These are phyloP conservation scores for Parastagonospora nodorum DNA, from an alignment of 2,329 filamentous ascomycete species.

Conservation along the genomic window DNA sequence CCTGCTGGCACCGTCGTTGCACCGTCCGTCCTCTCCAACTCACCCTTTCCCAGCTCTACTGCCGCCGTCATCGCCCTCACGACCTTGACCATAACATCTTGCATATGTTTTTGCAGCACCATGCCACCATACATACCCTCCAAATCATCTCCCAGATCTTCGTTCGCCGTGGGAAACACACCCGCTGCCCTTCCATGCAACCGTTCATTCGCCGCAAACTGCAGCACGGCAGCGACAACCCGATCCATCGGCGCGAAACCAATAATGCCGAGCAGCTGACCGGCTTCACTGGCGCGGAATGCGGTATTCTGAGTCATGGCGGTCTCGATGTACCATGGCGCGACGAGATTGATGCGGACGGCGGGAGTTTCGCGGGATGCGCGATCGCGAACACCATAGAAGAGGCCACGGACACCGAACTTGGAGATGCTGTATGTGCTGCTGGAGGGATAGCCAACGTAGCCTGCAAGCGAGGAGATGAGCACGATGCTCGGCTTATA, in stretches of 20 bases:
- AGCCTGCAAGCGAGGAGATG: slow-evolving; percentile 28
- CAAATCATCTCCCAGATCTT: slow-evolving; percentile 28
- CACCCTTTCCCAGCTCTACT: slow-evolving; percentile 2
- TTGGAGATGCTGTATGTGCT: slow-evolving; percentile 35
- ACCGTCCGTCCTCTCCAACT: slow-evolving; percentile 3
- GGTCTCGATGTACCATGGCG: slow-evolving; percentile 35
- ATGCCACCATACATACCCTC: slow-evolving; percentile 18
- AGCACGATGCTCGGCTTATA: slow-evolving; percentile 27
- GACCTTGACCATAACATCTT: slow-evolving; percentile 4
- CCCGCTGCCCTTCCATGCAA: slow-evolving; percentile 23
- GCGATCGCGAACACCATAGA: slow-evolving; percentile 26
- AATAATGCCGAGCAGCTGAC: slow-evolving; percentile 11
- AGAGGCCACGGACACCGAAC: slow-evolving; percentile 33
- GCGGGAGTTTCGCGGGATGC: slow-evolving; percentile 10
- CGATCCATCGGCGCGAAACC: slow-evolving; percentile 26
- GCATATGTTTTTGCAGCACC: slow-evolving; percentile 14
- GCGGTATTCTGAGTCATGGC: slow-evolving; percentile 16
- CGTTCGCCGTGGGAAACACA: slow-evolving; percentile 20
- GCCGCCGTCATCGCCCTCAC: slow-evolving; percentile 7
- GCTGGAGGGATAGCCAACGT: slow-evolving; percentile 26
- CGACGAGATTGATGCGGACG: slow-evolving; percentile 32
- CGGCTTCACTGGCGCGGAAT: slow-evolving; percentile 15
- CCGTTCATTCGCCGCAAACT: slow-evolving; percentile 17
- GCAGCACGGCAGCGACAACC: slow-evolving; percentile 24
- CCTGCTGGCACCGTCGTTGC: slow-evolving; percentile 9